These are phyloP conservation scores for Cercospora citrullina DNA, from an alignment of 2,329 filamentous ascomycete species.

Conservation along the genomic window DNA sequence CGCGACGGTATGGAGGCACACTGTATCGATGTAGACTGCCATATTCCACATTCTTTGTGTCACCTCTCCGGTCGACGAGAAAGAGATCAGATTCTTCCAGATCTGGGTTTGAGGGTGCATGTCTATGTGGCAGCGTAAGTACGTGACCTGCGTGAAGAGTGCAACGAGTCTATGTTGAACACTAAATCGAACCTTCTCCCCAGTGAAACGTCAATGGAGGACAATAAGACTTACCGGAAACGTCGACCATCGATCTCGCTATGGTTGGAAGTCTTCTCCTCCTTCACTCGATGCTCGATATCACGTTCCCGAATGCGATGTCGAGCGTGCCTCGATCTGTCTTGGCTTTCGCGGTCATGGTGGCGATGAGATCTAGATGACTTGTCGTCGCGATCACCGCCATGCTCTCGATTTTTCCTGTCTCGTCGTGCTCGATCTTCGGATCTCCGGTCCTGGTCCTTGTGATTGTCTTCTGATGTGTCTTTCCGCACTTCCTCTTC, in stretches of 20 bases:
- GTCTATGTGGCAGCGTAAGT: not conserved
- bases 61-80: slow-evolving; percentile 71
- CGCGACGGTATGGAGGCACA: slow-evolving; percentile 69
- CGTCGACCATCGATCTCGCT: no score
- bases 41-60: slow-evolving; percentile 72
- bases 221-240: not conserved
- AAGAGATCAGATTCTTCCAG: slow-evolving; percentile 48
- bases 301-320: slow-evolving; percentile 1
- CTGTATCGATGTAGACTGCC: slow-evolving; percentile 70
- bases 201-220: no score
- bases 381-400: not conserved
- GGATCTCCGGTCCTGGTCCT: not conserved
- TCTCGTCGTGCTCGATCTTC: not conserved
- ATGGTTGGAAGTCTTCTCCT: not conserved
- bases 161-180: not conserved
- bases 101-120: not conserved
- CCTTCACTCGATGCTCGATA: not conserved
- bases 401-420: not conserved
- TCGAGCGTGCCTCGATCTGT: not conserved
- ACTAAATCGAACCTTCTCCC: not conserved
- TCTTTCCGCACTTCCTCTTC: slow-evolving; percentile 15
- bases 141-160: not conserved
- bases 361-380: not conserved
- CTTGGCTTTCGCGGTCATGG: not conserved
- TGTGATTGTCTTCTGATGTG: not conserved